Evolutionary conservation across 352 stramenopile genomes (phyloP).

Genomic region (Globisporangium carolinianum): DNA sequence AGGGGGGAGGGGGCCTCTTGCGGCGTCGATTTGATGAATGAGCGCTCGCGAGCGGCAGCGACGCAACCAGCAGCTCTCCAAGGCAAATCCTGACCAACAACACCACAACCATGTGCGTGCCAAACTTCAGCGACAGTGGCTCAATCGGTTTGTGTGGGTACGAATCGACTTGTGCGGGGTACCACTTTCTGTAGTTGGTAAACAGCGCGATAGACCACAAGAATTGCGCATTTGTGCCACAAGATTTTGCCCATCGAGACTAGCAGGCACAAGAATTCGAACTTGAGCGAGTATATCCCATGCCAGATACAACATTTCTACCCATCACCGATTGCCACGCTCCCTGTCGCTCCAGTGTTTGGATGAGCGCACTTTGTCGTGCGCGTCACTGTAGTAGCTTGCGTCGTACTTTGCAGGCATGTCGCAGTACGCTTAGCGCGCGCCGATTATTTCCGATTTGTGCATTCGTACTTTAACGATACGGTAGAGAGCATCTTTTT

Average conservation of each 20-base stretch:
- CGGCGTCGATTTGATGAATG: slow-evolving; percentile 70
- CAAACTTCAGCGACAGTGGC: neutral
- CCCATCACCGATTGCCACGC: neutral
- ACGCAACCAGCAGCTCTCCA: neutral
- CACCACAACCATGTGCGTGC: neutral
- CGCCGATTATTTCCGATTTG: no score
- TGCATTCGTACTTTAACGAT: no score
- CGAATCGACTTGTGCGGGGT: neutral
- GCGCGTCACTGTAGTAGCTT: no score
- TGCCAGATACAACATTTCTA: neutral
- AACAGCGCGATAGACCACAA: neutral
- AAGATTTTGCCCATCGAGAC: neutral
- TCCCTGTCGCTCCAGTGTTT: neutral
- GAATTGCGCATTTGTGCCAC: neutral
- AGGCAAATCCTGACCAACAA: neutral
- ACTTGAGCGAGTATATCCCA: no score
- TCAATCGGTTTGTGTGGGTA: neutral
- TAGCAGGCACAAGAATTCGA: neutral
- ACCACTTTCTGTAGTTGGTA: neutral
- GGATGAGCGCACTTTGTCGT: neutral
- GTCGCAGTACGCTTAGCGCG: no score
- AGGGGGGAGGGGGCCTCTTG: slow-evolving; percentile 54
- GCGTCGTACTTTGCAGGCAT: no score
- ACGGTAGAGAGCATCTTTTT: no score
- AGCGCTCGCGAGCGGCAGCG: neutral